Percentiles rank a stretch among this genome's conserved stretches.
These are phyloP conservation scores for Pleurotus ostreatus DNA, from an alignment of 768 basidiomycete genomes.

Conservation along the genomic window DNA sequence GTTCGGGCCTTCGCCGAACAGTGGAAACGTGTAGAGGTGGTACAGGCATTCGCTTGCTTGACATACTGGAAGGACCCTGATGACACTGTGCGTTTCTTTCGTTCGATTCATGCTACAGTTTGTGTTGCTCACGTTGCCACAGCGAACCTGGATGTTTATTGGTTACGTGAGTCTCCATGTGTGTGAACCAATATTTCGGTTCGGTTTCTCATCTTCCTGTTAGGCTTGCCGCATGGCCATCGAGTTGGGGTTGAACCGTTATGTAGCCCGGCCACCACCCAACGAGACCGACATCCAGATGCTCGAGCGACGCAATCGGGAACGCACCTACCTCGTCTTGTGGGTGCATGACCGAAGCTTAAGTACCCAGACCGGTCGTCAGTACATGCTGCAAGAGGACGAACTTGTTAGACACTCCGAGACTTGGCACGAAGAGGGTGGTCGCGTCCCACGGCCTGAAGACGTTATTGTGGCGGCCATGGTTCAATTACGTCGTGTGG, in stretches of 20 bases:
- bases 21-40: conserved; percentile 82
- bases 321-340: conserved; percentile 81
- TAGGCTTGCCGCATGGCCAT: conserved; percentile 88
- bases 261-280: conserved; percentile 46
- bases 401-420: conserved; percentile 67
- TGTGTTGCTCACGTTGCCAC: conserved; percentile 5
- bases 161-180: conserved; percentile 57
- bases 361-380: conserved; percentile 80
- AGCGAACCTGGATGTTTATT: conserved; percentile 87
- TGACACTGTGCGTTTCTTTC: conserved; percentile 55
- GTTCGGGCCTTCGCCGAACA: conserved; percentile 72
- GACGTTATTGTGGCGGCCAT: conserved; percentile 80
- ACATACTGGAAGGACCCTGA: conserved; percentile 90
- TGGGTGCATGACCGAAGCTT: conserved; percentile 86
- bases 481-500: conserved; percentile 72
- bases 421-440: conserved; percentile 67
- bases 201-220: conserved; percentile 7
- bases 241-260: conserved; percentile 76
- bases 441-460: conserved; percentile 58
- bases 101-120: background rate
- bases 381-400: conserved; percentile 88
- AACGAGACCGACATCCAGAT: conserved; percentile 63
- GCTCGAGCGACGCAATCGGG: conserved; percentile 77
- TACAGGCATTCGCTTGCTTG: conserved; percentile 85
- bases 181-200: background rate